These are phyloP conservation scores for Scutellaria minor DNA, from an alignment of 257 asterid species.

Conservation along the genomic window DNA sequence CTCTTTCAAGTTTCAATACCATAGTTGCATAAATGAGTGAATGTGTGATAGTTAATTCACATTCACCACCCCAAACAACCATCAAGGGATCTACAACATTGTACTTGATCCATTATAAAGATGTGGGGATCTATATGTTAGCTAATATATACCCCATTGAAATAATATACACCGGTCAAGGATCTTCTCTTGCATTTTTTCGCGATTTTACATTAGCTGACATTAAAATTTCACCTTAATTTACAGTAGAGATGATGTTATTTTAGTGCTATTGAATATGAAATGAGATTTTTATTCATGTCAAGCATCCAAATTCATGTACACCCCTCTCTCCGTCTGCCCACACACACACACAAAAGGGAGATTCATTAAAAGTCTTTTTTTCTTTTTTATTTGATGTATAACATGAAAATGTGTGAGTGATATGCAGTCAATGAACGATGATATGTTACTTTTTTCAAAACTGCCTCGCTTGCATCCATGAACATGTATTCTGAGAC, in stretches of 20 bases:
- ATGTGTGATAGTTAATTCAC: neutral
- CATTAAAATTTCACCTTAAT: too few species aligned
- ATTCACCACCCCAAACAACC: neutral
- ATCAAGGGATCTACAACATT: neutral
- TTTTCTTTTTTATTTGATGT: too few species aligned
- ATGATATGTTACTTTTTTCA: slow-evolving; percentile 5
- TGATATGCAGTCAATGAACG: slow-evolving; percentile 3
- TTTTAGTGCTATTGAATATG: too few species aligned
- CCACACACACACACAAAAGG: neutral
- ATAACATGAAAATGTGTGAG: slow-evolving; percentile 15
- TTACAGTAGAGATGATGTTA: too few species aligned
- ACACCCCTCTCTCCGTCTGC: neutral
- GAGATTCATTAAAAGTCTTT: neutral
- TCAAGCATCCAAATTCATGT: neutral
- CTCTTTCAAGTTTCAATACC: neutral
- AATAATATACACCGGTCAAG: too few species aligned
- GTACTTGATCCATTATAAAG: neutral
- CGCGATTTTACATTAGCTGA: too few species aligned
- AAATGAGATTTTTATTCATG: too few species aligned
- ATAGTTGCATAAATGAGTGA: neutral
- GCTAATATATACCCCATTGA: too few species aligned
- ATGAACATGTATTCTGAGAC: neutral
- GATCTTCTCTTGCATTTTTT: too few species aligned
- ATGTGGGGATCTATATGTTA: too few species aligned
- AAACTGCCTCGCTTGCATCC: slow-evolving; percentile 27